A percentile compares a stretch with the other conserved stretches of the same genome.
These are phyloP conservation scores for Rhodotorula sp. DNA, from an alignment of 1,284 basidiomycete genomes.

Conservation along the genomic window DNA sequence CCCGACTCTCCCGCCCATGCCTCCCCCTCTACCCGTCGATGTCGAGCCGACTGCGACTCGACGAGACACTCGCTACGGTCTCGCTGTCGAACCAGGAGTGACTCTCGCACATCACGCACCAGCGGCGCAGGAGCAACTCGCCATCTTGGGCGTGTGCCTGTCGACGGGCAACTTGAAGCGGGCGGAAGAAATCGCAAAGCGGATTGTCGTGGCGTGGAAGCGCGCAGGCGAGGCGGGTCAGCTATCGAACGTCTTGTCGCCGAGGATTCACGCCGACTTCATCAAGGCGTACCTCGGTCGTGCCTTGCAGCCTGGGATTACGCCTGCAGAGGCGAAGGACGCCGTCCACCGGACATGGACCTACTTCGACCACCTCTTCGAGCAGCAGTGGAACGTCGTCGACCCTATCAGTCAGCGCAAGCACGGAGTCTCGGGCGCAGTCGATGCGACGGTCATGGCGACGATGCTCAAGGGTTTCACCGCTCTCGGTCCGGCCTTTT, in stretches of 20 bases:
- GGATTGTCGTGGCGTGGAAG: constrained; percentile 33
- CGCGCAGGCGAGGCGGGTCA: constrained; percentile 13
- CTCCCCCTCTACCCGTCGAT: constrained; percentile 37
- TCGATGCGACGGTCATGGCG: constrained; percentile 41
- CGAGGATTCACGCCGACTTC: constrained; percentile 42
- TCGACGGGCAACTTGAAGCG: constrained; percentile 63
- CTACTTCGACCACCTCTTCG: constrained; percentile 42
- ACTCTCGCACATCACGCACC: constrained; percentile 8
- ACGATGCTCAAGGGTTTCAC: constrained; percentile 44
- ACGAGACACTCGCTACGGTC: background rate
- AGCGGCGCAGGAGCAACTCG: constrained; percentile 63
- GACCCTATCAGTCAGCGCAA: constrained; percentile 5
- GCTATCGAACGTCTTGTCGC: constrained; percentile 37
- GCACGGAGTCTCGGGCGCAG: constrained; percentile 7
- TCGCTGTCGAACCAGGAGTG: constrained; percentile 48
- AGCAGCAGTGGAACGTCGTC: constrained; percentile 29
- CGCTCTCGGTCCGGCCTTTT: constrained; percentile 24
- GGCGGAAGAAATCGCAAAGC: constrained; percentile 41
- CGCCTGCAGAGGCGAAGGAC: background rate
- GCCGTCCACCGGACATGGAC: constrained; percentile 41
- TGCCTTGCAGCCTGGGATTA: constrained; percentile 21
- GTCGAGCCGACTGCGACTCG: constrained; percentile 9
- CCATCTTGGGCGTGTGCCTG: constrained; percentile 75
- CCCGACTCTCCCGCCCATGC: constrained; percentile 35
- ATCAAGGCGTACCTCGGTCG: constrained; percentile 39